phyloP scores from a whole-genome alignment of 2,329 filamentous ascomycete genomes.

The Fusarium anthophilum region DNA sequence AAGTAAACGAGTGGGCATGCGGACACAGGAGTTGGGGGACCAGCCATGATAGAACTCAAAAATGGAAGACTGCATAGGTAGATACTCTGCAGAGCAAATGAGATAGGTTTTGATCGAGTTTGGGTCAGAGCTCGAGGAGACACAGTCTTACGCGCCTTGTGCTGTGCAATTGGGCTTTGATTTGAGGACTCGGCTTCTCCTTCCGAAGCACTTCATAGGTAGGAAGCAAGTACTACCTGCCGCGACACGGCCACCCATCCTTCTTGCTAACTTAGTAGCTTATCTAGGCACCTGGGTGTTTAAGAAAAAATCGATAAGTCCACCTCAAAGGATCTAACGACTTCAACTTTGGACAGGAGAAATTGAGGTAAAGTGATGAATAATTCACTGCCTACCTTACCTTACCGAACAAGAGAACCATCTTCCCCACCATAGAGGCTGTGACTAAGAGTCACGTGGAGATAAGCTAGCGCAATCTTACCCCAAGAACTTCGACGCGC shows the following conservation, averaged over 20 bases:
- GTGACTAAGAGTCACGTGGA: constrained; percentile 15
- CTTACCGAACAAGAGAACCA: not conserved
- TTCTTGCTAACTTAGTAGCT: not conserved
- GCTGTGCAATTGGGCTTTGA: not conserved
- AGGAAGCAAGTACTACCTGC: not conserved
- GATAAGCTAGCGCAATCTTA: constrained; percentile 17
- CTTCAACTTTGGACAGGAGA: not conserved
- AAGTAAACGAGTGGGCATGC: constrained; percentile 44
- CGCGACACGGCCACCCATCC: not conserved
- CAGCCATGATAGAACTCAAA: constrained; percentile 34
- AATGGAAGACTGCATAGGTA: not conserved
- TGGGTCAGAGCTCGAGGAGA: not conserved
- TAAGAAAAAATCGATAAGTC: not conserved
- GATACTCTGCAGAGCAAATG: not conserved
- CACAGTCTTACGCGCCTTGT: not conserved
- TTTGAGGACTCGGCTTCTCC: not conserved
- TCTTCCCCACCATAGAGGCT: not conserved
- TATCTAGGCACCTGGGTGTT: too few relatives aligned
- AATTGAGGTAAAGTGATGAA: constrained; percentile 28
- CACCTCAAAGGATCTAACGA: not conserved
- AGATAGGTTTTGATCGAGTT: not conserved
- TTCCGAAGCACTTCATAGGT: not conserved
- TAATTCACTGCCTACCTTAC: constrained; percentile 1
- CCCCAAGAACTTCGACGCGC: constrained; percentile 30
- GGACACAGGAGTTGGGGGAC: constrained; percentile 44